Base-by-base conservation (phyloP, 306 rosid genomes). In the Corylus avellana region DNA sequence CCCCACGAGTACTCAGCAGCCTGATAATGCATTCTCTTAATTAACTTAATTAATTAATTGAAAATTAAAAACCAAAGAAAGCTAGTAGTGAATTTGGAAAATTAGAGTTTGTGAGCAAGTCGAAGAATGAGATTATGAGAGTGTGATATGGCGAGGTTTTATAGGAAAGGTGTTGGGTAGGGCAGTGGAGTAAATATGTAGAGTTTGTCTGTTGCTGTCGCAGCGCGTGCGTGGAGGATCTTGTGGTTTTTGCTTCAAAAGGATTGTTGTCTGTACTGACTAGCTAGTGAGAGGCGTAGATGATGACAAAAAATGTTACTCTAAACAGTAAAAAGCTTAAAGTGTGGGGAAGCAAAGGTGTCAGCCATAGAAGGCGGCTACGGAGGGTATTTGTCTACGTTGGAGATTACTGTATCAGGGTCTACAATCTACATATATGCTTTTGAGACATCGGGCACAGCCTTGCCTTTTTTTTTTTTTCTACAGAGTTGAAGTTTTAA, bases 1-100 rank as follows among this genome's bases (percentile, higher is more conserved):
- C 92, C 91, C 97, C 96, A 89, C 2, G 97, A 82, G 35, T 58
- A 53, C 44, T 80, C 85, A 59, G 90, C 81, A 1, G 85, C 57
- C 74, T 91, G 91, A 77, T 83, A 89, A 2, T 88, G 93, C 92
- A 88, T 91, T 77, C 56, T 84, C 10, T 66, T 35, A 44, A 9
- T 13, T 37, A 32, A 32, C 35, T 32, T 32, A 32, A 32, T 8
- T 20, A 44, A 35, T 2, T 4, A 3, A 7, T 8, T 6, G 12
- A n/a, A 57, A 57, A 1, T 3, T n/a, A 8, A 57, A 39, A 14
- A 14, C 37, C 20, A 6, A 11, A 22, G 68, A 61, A 25, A 22
- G 20, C 68, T 4, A 61, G 35, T 32, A 32, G 35, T 32, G 3
- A 32, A 32, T 32, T 32, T 32, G 35, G 35, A 22, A 22, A 22